Evolutionary conservation across 2,329 filamentous ascomycete genomes (phyloP).

Genomic region (Ceratocystis papillata): DNA sequence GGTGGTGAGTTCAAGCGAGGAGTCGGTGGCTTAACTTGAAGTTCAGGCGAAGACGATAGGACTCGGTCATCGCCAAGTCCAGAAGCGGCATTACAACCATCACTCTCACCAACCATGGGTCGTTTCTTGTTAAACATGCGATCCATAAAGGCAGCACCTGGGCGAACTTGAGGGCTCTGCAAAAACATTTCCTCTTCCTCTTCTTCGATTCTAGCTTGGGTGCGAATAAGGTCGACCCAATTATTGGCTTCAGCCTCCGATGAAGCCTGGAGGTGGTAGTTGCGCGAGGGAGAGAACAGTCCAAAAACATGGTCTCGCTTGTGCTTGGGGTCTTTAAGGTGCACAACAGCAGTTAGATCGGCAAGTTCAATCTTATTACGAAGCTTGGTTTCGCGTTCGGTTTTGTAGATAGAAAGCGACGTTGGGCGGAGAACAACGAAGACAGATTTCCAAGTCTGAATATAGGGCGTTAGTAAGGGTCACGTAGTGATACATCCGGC

Average conservation of each 20-base stretch:
- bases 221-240: conserved; percentile 75
- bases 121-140: conserved; percentile 23
- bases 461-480: conserved; percentile 25
- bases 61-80: conserved; percentile 34
- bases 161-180: conserved; percentile 50
- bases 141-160: conserved; percentile 24
- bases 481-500: neutral
- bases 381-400: conserved; percentile 78
- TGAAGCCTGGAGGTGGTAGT: conserved; percentile 77
- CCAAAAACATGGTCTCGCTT: conserved; percentile 82
- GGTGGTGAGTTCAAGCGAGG: conserved; percentile 37
- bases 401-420: conserved; percentile 84
- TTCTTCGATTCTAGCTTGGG: conserved; percentile 72
- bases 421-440: conserved; percentile 86
- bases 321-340: conserved; percentile 79
- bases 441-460: conserved; percentile 75
- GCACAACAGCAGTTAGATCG: conserved; percentile 81
- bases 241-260: conserved; percentile 64
- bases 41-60: conserved; percentile 53
- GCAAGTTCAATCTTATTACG: conserved; percentile 78
- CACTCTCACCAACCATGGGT: neutral
- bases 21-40: conserved; percentile 34
- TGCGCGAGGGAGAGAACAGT: conserved; percentile 79
- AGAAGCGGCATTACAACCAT: conserved; percentile 22
- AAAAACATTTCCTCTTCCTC: conserved; percentile 76